phyloP scores from a whole-genome alignment of 257 asterid genomes.

The Cynanchum wilfordii region DNA sequence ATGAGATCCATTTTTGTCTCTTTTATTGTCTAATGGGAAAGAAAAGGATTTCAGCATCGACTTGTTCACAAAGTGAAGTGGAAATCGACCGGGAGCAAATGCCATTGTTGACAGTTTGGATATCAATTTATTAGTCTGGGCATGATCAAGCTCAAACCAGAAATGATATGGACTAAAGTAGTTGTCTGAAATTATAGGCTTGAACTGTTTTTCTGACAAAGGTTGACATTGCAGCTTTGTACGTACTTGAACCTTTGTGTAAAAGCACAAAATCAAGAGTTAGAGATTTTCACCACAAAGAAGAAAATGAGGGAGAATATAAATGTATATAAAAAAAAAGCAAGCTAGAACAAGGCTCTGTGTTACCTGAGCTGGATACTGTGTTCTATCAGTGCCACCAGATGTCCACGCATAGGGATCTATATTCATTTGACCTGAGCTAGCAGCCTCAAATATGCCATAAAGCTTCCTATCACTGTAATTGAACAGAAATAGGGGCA shows the following conservation, averaged over 20 bases:
- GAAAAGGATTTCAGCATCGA: conserved; percentile 14
- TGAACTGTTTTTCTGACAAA: conserved; percentile 53
- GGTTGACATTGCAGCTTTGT: conserved; percentile 51
- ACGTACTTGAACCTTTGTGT: conserved; percentile 64
- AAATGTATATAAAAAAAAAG: conserved; percentile 10
- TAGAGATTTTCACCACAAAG: conserved; percentile 4
- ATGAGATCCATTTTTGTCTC: conserved; percentile 28
- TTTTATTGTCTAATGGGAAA: conserved; percentile 28
- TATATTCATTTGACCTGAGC: conserved; percentile 63
- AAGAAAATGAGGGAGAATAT: not conserved
- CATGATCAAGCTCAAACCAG: conserved; percentile 84
- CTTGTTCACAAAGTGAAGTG: conserved; percentile 23
- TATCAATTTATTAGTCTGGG: conserved; percentile 60
- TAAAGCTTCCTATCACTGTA: conserved; percentile 55
- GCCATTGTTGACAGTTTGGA: conserved; percentile 48
- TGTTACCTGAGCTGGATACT: conserved; percentile 78
- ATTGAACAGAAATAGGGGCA: conserved; percentile 79
- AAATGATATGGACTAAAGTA: conserved; percentile 50
- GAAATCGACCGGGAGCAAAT: conserved; percentile 34
- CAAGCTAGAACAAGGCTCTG: conserved; percentile 9
- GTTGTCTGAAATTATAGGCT: conserved; percentile 66
- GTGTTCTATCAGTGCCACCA: conserved; percentile 66
- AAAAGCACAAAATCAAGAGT: conserved; percentile 12
- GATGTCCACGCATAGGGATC: conserved; percentile 87
- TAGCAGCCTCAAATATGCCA: conserved; percentile 84